These are phyloP conservation scores for Coemansia sp. DNA, from an alignment of 192 early-diverging fungal species.

Conservation along the genomic window DNA sequence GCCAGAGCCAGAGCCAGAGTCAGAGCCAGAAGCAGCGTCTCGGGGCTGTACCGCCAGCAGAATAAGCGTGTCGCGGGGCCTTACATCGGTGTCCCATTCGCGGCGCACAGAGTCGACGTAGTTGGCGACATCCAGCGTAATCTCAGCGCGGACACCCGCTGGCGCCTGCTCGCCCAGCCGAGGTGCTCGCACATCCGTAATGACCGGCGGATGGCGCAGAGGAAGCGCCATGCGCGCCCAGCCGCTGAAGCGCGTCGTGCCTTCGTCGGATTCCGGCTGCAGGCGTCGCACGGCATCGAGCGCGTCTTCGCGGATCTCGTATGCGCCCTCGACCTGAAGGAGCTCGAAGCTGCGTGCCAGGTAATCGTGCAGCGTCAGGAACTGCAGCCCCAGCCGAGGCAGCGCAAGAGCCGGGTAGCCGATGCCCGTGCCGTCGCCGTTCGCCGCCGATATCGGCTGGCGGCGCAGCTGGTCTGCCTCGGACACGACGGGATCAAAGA, in stretches of 20 bases:
- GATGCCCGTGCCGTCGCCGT: background rate
- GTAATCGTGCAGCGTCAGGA: constrained; percentile 89
- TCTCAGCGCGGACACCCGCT: constrained; percentile 75
- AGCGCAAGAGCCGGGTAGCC: constrained; percentile 52
- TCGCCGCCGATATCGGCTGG: constrained; percentile 11
- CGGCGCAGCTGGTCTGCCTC: constrained; percentile 63
- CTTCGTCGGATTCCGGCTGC: constrained; percentile 60
- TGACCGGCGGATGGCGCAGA: constrained; percentile 58
- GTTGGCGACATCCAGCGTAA: constrained; percentile 63
- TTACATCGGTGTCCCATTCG: constrained; percentile 84
- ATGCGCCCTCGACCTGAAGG: constrained; percentile 76
- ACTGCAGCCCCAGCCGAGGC: constrained; percentile 93
- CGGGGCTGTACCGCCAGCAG: constrained; percentile 61
- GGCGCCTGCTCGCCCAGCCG: constrained; percentile 60
- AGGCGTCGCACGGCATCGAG: constrained; percentile 83
- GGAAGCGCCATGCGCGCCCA: constrained; percentile 91
- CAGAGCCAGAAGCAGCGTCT: too few species aligned
- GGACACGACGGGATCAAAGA: constrained; percentile 69
- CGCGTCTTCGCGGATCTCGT: constrained; percentile 82
- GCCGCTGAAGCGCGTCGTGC: constrained; percentile 75
- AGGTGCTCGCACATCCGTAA: constrained; percentile 63
- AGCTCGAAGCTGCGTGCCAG: constrained; percentile 80
- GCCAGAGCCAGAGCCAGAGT: too few species aligned
- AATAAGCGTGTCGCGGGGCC: constrained; percentile 87
- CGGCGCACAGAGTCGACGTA: constrained; percentile 68